A percentile compares a stretch with the other conserved stretches of the same genome.
These are phyloP conservation scores for Symbiodinium pilosum DNA, from an alignment of 73 alveolate species.

Conservation along the genomic window DNA sequence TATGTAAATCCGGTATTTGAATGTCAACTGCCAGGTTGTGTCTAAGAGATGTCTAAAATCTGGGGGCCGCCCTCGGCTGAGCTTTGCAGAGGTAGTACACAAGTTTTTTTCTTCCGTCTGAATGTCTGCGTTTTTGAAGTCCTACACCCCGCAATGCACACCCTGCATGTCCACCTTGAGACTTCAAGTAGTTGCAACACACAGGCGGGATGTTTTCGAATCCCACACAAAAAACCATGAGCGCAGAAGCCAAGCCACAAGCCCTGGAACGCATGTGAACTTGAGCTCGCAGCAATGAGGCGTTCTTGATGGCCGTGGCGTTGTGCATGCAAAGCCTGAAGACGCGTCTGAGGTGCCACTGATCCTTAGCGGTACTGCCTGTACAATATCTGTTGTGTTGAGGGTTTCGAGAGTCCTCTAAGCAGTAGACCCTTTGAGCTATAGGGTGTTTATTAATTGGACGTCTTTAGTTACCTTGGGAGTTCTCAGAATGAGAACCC, in stretches of 20 bases:
- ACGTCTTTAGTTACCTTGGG: no score
- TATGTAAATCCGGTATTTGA: no score
- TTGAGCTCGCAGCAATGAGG: not conserved
- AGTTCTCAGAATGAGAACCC: no score
- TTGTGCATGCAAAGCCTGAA: constrained; percentile 70
- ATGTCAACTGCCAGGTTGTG: no score
- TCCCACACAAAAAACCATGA: not conserved
- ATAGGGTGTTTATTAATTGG: not conserved
- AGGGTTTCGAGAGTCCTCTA: not conserved
- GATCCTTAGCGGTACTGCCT: no score
- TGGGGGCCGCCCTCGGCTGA: no score
- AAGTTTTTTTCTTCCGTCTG: no score
- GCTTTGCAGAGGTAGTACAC: no score
- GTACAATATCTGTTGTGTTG: not conserved
- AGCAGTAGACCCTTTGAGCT: not conserved
- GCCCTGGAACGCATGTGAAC: not conserved
- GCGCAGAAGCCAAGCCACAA: not conserved
- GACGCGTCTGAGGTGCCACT: constrained; percentile 35
- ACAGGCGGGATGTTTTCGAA: no score
- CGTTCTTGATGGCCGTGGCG: constrained; percentile 83
- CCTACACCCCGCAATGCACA: not conserved
- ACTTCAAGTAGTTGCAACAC: no score
- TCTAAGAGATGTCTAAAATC: no score
- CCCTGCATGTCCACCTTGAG: not conserved
- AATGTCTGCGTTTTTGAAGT: no score